phyloP scores from a whole-genome alignment of 2,329 filamentous ascomycete species.

The Penicillium concentricum region DNA sequence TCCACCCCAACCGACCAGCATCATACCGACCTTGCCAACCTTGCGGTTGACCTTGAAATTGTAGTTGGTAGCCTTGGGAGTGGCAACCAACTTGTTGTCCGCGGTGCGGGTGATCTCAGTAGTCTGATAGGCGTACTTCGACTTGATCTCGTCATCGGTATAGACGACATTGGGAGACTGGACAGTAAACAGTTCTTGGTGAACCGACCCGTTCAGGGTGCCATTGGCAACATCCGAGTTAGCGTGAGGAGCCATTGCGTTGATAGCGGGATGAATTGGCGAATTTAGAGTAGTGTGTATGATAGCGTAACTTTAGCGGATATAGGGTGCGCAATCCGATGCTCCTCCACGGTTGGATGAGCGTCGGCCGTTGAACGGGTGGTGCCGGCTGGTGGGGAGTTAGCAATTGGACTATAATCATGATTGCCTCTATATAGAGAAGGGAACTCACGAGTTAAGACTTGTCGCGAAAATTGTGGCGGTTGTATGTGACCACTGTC shows the following conservation, averaged over 20 bases:
- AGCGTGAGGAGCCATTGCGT: conserved; percentile 91
- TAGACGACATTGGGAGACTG: conserved; percentile 91
- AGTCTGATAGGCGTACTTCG: conserved; percentile 95
- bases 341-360: conserved; percentile 82
- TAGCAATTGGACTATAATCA: conserved; percentile 1
- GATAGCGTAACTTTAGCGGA: conserved; percentile 42
- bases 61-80: conserved; percentile 84
- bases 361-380: conserved; percentile 96
- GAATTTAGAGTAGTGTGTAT: conserved; percentile 45
- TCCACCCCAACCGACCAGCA: conserved; percentile 96
- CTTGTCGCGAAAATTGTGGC: conserved; percentile 99
- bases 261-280: conserved; percentile 31
- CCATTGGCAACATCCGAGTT: conserved; percentile 57
- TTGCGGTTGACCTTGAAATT: conserved; percentile 97
- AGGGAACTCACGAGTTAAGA: conserved; percentile 79
- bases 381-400: conserved; percentile 66
- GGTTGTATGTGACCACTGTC: conserved; percentile 61
- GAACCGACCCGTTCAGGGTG: conserved; percentile 54
- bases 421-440: neutral
- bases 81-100: conserved; percentile 76
- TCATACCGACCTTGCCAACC: conserved; percentile 89
- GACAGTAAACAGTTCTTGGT: conserved; percentile 70
- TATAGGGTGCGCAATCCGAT: conserved; percentile 57
- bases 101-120: conserved; percentile 72
- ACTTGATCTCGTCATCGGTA: conserved; percentile 81